Evolutionary conservation across 78 protist species (phyloP), one percentile per base, ranked within the genome.

Genomic region (Paratrimastix pyriformis): DNA sequence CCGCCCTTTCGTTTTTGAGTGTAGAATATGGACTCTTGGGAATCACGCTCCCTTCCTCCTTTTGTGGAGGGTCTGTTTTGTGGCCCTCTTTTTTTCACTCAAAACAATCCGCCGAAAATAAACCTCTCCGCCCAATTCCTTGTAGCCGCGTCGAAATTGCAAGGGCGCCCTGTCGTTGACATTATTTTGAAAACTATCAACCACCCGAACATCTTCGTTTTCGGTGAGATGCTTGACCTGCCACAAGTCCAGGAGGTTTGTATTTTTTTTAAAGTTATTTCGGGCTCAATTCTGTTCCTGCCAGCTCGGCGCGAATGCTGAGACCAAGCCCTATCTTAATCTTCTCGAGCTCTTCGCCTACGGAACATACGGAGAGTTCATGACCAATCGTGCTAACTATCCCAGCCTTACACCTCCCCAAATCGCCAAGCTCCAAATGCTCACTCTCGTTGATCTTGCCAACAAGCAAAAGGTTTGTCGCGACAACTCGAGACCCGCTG

Each of bases 321-420:
- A 5, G 3, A 43, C 66, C 66, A 37, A 59, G 44, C n/a, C n/a
- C n/a, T 37, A 0, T 42, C 46, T 46, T 6, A 52, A 8, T n/a
- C 66, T 72, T 2, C 52, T 72, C 33, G 2, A 33, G 13, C 0
- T 55, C 29, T 72, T 72, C 7, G 65, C 76, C 0, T 55, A 40
- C 54, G 76, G 76, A 48, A 72, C 76, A 4, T 72, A 62, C 68
- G 0, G 13, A n/a, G 75, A 70, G 26, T 70, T 52, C 75, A n/a
- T n/a, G n/a, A n/a, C n/a, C n/a, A n/a, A n/a, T n/a, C 32, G 26
- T 15, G 64, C 40, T 68, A 59, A 1, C 40, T 45, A 2, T 33
- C 4, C 74, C 15, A 0, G n/a, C 64, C 30, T 43, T 2, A 1
- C 37, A 46, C 7, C 0, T 0, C 6, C 65, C 6, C 7, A 38